Conservation (phyloP, 2,329 filamentous ascomycete genomes). For the Cercospora sp. region DNA sequence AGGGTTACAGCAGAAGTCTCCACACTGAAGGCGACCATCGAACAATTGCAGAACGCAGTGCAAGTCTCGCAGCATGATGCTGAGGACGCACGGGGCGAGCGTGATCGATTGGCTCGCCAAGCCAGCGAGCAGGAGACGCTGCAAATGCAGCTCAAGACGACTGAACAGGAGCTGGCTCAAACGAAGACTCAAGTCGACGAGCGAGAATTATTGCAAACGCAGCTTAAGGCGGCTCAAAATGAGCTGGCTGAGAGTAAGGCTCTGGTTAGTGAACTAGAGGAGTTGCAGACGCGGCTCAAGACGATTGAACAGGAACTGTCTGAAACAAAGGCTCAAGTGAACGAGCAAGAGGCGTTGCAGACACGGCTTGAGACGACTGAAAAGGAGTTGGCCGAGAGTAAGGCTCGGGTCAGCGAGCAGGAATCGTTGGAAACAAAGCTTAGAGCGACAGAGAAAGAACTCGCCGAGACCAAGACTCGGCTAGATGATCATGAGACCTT, state of each 20-base stretch:
- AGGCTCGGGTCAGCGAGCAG: conserved; percentile 25
- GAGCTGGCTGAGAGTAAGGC: conserved; percentile 18
- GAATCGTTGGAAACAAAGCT: not conserved
- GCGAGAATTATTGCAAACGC: not conserved
- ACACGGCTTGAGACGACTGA: not conserved
- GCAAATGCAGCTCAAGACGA: not conserved
- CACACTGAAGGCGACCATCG: conserved; percentile 20
- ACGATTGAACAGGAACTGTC: not conserved
- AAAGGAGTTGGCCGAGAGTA: conserved; percentile 15
- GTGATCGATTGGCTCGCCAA: conserved; percentile 11
- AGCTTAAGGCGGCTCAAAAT: not conserved
- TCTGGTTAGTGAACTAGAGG: conserved; percentile 10
- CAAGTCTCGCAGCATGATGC: conserved; percentile 27
- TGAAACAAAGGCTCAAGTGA: not conserved
- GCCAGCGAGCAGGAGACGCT: conserved; percentile 6
- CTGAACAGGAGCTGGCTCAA: not conserved
- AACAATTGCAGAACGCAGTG: conserved; percentile 29
- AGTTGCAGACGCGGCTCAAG: not conserved
- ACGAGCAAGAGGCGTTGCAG: not conserved
- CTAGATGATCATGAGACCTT: conserved; percentile 1
- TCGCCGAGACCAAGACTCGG: not conserved
- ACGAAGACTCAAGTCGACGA: not conserved
- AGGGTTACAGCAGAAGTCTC: conserved; percentile 20
- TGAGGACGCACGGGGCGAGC: conserved; percentile 19
- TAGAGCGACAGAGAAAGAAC: not conserved